phyloP scores from a whole-genome alignment of 108 stramenopile species.

The Epipyxis sp. region DNA sequence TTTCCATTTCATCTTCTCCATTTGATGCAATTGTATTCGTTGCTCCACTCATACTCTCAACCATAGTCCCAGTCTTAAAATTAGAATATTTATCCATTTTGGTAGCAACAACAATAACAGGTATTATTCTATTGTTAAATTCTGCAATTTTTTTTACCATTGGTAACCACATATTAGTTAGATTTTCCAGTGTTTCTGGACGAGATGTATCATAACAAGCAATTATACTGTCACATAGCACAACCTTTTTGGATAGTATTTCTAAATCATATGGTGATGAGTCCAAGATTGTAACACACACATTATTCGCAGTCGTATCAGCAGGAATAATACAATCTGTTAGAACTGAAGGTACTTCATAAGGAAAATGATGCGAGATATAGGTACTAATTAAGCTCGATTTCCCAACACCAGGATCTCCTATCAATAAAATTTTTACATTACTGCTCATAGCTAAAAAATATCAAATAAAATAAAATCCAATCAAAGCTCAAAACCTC shows the following conservation, averaged over 20 bases:
- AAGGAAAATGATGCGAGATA: slow-evolving; percentile 1
- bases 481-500: too few species aligned
- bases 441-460: neutral
- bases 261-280: slow-evolving; percentile 39
- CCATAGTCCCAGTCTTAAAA: too few species aligned
- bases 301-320: slow-evolving; percentile 40
- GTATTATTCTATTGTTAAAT: slow-evolving; percentile 35
- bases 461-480: too few species aligned
- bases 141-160: slow-evolving; percentile 37
- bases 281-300: slow-evolving; percentile 42
- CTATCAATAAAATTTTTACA: neutral
- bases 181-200: slow-evolving; percentile 33
- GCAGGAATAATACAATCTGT: slow-evolving; percentile 45
- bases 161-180: slow-evolving; percentile 40
- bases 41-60: too few species aligned
- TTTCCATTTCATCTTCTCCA: neutral
- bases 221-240: slow-evolving; percentile 40
- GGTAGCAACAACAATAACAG: slow-evolving; percentile 39
- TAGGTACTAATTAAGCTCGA: slow-evolving; percentile 3
- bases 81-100: slow-evolving; percentile 40
- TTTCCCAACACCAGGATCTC: slow-evolving; percentile 9
- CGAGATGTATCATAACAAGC: slow-evolving; percentile 43
- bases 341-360: slow-evolving; percentile 40
- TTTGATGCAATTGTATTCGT: too few species aligned
- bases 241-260: slow-evolving; percentile 38